Evolutionary conservation across 139 green algal genomes (phyloP), one percentile per base, ranked within the genome.

Genomic region (Ettlia oleoabundans): DNA sequence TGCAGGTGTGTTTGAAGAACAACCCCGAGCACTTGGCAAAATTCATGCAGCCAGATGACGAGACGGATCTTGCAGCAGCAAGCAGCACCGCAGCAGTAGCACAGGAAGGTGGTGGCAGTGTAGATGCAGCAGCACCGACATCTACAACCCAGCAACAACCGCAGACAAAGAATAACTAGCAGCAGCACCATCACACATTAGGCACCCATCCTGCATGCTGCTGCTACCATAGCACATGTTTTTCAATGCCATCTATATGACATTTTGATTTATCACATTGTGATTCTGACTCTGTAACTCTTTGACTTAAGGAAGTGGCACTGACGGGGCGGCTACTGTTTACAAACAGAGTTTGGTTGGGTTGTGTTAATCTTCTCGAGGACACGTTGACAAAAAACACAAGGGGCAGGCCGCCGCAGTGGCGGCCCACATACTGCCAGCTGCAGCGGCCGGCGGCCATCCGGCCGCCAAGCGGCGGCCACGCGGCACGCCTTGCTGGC

Each of bases 11-110:
- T 41, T 41, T 86, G 19, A 13, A 84, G 51, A 80, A 86, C 33
- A 51, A 88, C 55, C 84, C 84, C 53, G 84, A 88, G 28, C 80
- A 88, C 35, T 30, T 82, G 24, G 80, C 78, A 38, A 53, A 79
- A 35, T 81, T 88, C 13, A 83, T 88, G 80, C 37, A 63, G 35
- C 47, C 35, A 6, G 64, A 26, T 42, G 41, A 85, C 37, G 67
- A 64, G 18, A 28, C 47, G 35, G 28, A 32, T 38, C 24, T 21
- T 9, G 43, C 32, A 53, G 79, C 61, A 43, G 61, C 38, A 47
- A 37, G 4, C 3, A 51, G 24, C 24, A 26, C 65, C 0, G 62
- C 4, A 47, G 32, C 15, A 47, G 43, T 18, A 26, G 53, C 22
- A n/a, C 58, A 47, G 62, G 7, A 24, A 38, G n/a, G n/a, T n/a